Evolutionary conservation across 257 asterid genomes (phyloP), one percentile per base, ranked within the genome.

Genomic region (Solanum clarkiae): DNA sequence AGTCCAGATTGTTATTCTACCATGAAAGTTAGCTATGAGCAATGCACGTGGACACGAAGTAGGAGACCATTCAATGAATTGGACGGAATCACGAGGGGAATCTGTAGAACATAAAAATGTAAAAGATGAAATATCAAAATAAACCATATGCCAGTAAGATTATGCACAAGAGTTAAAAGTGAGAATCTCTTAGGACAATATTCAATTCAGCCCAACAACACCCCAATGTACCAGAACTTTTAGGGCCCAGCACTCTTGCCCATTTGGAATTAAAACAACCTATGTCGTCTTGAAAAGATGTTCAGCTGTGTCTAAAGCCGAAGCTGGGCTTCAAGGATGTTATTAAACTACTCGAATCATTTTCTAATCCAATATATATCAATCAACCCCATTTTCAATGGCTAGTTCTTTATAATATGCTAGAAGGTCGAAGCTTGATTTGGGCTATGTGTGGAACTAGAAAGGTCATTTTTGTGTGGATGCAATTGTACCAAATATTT

Each of bases 41-140:
- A 97, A 90, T 3, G 99, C 98, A 80, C 98, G 98, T 18, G 94
- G 94, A 81, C 98, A 94, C 3, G 98, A 92, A 77, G 96, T 89
- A 68, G 99, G 99, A 40, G 99, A 95, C 99, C 99, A 96, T 92
- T 96, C 99, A 62, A 96, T 93, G 89, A 94, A 96, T 89, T 96
- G 99, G 88, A 96, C 97, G 15, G 97, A 96, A 86, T 96, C 99
- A 45, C 99, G 95, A 68, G 99, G 99, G 79, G 99, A 96, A 89
- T 96, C 99, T 96, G 93, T 90, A 88, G 51, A 86, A 86, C 63
- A 88, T 55, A 85, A 60, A 57, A 85, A 71, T 53, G 20, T 47
- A 68, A 81, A 75, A 69, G 53, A 56, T 22, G 53, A 56, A 56
- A 84, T 9, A 77, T 26, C 82, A 51, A 51, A 51, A 24, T 10